Evolutionary conservation across 352 stramenopile genomes (phyloP).

Genomic region (Pythium phragmitis): DNA sequence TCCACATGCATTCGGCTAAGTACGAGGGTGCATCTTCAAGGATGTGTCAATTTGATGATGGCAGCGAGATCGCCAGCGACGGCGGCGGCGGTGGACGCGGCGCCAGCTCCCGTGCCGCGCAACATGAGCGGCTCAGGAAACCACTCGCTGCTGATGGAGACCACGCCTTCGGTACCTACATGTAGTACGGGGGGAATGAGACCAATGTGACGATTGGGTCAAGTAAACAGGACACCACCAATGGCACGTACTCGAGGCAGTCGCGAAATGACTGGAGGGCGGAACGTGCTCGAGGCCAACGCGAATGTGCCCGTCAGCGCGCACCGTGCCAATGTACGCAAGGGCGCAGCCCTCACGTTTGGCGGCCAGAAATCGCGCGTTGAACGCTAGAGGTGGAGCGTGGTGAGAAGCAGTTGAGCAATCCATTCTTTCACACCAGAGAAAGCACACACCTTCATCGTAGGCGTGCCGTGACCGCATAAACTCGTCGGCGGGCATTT

Average conservation of each 20-base stretch:
- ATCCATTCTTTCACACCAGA: no score
- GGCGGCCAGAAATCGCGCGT: slow-evolving; percentile 31
- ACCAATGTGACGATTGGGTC: not conserved
- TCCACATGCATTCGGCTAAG: slow-evolving; percentile 10
- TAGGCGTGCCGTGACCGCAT: slow-evolving; percentile 38
- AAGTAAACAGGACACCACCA: no score
- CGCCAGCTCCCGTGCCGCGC: slow-evolving; percentile 58
- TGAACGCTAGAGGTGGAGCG: slow-evolving; percentile 18
- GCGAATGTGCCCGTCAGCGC: slow-evolving; percentile 34
- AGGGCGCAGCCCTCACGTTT: slow-evolving; percentile 31
- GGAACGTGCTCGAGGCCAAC: slow-evolving; percentile 38
- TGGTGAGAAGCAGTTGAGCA: not conserved
- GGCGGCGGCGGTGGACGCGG: slow-evolving; percentile 56
- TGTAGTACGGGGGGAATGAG: not conserved
- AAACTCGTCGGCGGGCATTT: slow-evolving; percentile 52
- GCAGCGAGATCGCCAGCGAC: slow-evolving; percentile 49
- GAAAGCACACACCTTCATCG: slow-evolving; percentile 31
- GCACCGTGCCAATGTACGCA: slow-evolving; percentile 58
- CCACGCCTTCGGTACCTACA: slow-evolving; percentile 56
- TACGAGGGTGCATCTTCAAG: slow-evolving; percentile 8
- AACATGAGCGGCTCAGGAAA: slow-evolving; percentile 61
- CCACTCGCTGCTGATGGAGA: slow-evolving; percentile 56
- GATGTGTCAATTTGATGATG: not conserved
- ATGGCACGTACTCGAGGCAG: slow-evolving; percentile 23
- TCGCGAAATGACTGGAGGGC: slow-evolving; percentile 37